Base-by-base conservation (phyloP, 306 rosid species). In the Pyrus betulifolia region DNA sequence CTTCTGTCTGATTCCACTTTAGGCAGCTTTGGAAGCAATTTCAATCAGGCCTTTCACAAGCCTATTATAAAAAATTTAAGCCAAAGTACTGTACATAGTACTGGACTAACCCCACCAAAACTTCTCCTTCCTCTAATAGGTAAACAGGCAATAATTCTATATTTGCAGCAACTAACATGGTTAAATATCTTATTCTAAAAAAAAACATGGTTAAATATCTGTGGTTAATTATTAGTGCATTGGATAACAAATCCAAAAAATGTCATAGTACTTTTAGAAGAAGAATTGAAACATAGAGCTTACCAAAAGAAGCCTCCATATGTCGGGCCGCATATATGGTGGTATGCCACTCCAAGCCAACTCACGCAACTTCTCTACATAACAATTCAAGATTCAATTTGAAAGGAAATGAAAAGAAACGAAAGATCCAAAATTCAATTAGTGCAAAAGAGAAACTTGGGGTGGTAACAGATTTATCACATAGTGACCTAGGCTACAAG, bases 231-330 rank as follows among this genome's bases (percentile, higher is more conserved):
- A 33, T 23, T 25, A 33, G 23, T 4, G 30, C 40, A 23, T 57
- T 23, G 7, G 15, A 72, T 72, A n/a, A 35, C 76, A 57, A 54
- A 72, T 57, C 52, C 22, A 54, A 11, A 72, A 31, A 11, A 21
- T 15, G 10, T 35, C 25, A 72, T n/a, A 57, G 4, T 72, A 11
- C 67, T 33, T 55, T 17, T 42, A 42, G 4, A 62, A 44, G 14
- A 70, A 67, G 74, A 10, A 45, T 70, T 23, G 69, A 67, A 64
- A 17, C 54, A 81, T 69, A 28, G 6, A 80, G 78, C 93, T 85
- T 90, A 93, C 98, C 94, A 93, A 86, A 80, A 93, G 97, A 84
- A 93, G 94, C 86, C 97, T 90, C 98, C 97, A 93, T 49, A 88
- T 86, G 66, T 85, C 86, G n/a, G 98, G 96, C 49, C 98, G 97